Base-by-base conservation (phyloP, 2,329 filamentous ascomycete species). In the Bipolaris zeicola region DNA sequence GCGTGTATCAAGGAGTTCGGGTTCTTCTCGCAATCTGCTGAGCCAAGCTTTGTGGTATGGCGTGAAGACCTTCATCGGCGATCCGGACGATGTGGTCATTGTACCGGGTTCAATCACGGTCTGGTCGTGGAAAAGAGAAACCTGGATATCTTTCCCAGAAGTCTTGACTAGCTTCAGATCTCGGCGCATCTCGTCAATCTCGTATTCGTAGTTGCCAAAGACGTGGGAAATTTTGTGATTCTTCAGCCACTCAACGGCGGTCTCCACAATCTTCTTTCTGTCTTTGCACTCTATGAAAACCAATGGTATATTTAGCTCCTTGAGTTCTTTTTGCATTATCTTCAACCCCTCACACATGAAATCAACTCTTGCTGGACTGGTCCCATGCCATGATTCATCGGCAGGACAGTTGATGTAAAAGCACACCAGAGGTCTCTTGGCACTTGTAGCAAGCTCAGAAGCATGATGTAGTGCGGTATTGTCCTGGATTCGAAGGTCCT, bases 361-460 rank as follows among this genome's bases (percentile, higher is more conserved):
- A 58, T 83, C 80, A 4, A 77, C 76, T 5, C 81, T 70, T 4
- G 81, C 80, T 10, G 80, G 77, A 39, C 76, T 79, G 0, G 81
- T 82, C 4, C 81, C 80, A 62, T 83, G 81, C 79, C 80, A 83
- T 39, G 78, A 76, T 50, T 82, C 75, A 54, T 83, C 81, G 18
- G 77, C 76, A 1, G 80, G 77, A 22, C 76, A 80, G 44, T 79
- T 75, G 38, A 83, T 52, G 53, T 82, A 83, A 31, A 80, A 68
- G 52, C 79, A 79, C 33, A 83, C 70, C 36, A 83, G 63, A 26
- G 72, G 75, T 38, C 72, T 76, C 6, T 76, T 75, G 2, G 76
- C 73, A 50, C 77, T 77, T 60, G 79, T 76, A 0, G 80, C 80
- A 39, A 80, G 78, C 46, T 77, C 65, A 0, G 79, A 78, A 4